Conservation (phyloP, 2,329 filamentous ascomycete genomes). For the Cladosporium velox region DNA sequence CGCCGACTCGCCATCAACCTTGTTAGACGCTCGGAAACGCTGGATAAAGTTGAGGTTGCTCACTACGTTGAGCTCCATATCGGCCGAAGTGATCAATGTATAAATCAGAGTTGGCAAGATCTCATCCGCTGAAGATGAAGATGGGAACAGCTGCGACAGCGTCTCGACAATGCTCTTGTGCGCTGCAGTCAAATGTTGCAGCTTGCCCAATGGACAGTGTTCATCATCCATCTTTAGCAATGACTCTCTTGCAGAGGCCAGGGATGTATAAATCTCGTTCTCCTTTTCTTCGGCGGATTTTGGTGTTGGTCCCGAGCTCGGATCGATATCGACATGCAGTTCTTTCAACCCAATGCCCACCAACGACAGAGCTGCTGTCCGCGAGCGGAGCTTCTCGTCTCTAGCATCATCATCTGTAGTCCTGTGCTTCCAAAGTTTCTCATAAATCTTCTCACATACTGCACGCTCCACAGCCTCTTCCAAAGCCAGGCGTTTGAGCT, state of each 20-base stretch:
- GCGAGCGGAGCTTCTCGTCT: conserved; percentile 91
- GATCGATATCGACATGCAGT: conserved; percentile 73
- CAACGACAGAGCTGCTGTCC: conserved; percentile 85
- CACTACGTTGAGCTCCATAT: conserved; percentile 82
- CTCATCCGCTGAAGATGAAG: conserved; percentile 89
- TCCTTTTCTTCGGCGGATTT: conserved; percentile 56
- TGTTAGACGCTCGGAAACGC: conserved; percentile 79
- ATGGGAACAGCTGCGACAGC: conserved; percentile 63
- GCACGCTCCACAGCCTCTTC: conserved; percentile 91
- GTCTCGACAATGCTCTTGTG: conserved; percentile 96
- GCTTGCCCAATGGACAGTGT: conserved; percentile 85
- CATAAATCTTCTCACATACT: conserved; percentile 58
- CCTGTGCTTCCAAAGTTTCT: conserved; percentile 85
- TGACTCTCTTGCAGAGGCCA: conserved; percentile 67
- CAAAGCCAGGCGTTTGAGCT: conserved; percentile 72
- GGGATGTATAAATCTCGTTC: conserved; percentile 69
- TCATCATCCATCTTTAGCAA: conserved; percentile 82
- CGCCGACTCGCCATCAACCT: conserved; percentile 88
- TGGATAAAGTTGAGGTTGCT: conserved; percentile 97
- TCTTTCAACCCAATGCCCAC: conserved; percentile 89
- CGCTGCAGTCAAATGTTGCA: conserved; percentile 81
- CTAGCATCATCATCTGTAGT: conserved; percentile 91
- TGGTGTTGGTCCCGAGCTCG: conserved; percentile 56
- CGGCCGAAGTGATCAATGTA: conserved; percentile 85
- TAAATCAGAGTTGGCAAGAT: conserved; percentile 97